phyloP scores from a whole-genome alignment of 2,329 filamentous ascomycete species.

The Dendrostoma leiphaemia region DNA sequence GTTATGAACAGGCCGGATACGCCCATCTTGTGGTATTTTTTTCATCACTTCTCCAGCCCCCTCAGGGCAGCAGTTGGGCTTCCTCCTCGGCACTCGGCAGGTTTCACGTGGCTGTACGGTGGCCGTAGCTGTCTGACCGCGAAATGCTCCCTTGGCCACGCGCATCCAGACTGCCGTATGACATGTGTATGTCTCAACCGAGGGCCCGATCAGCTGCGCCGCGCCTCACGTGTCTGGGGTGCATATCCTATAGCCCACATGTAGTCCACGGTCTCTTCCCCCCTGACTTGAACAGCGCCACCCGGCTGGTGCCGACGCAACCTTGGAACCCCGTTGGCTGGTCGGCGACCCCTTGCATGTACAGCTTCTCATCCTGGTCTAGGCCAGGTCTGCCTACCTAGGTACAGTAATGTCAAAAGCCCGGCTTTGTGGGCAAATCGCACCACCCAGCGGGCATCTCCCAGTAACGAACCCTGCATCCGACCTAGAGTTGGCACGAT shows the following conservation, averaged over 20 bases:
- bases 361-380: background rate
- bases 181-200: constrained; percentile 17
- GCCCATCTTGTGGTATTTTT: constrained; percentile 5
- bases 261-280: background rate
- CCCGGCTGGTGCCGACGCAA: no score
- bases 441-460: no score
- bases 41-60: no score
- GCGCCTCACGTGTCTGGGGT: constrained; percentile 8
- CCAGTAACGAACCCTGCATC: no score
- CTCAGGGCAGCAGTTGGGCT: no score
- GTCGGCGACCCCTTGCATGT: constrained; percentile 6
- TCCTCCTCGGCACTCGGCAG: background rate
- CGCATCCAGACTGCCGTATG: constrained; percentile 2
- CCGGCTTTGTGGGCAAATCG: background rate
- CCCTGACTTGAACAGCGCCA: no score
- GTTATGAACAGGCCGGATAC: background rate
- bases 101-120: background rate
- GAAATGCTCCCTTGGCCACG: background rate
- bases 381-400: background rate
- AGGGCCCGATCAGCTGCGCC: constrained; percentile 14
- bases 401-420: background rate
- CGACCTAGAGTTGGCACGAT: no score
- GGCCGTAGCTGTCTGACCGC: background rate
- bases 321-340: no score
- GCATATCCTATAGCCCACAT: background rate